Base-by-base conservation (phyloP, 257 asterid species). In the Hygrophila difformis region DNA sequence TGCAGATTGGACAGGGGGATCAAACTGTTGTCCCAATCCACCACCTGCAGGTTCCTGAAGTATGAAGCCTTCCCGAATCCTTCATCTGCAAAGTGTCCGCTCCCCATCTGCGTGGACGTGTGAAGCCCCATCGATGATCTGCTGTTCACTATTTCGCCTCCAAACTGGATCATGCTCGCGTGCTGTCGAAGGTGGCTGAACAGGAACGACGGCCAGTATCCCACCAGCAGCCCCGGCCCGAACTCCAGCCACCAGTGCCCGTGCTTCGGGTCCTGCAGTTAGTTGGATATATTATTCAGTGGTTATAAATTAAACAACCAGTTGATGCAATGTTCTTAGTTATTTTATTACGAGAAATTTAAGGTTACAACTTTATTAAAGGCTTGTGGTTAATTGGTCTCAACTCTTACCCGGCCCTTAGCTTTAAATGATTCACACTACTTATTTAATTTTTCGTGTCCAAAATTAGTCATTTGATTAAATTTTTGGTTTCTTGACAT, bases 191-290 rank as follows among this genome's bases (percentile, higher is more conserved):
- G 43, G 61, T 87, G 97, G 34, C 79, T 77, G 55, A 87, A 87
- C 62, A 87, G 56, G 62, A 59, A 57, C 4, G 85, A 67, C 1
- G 97, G 97, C 97, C 97, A 87, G 61, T 87, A 87, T 31, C 97
- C 97, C 0, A 87, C 82, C 8, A 87, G 77, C 2, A 87, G 49
- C 0, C 97, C 97, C 3, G 77, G 45, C 10, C 97, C 97, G 36
- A 87, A 80, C 48, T 87, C 87, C 0, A 87, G 83, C 97, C 97
- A 87, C 97, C 97, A 87, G 17, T 87, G 89, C n/a, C 97, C 97
- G 56, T 87, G 97, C 44, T 83, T 82, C 5, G 97, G 97, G 53
- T 87, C 97, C 96, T 87, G 64, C 34, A 24, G 31, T 3, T 3
- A 24, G 31, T 24, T 24, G 31, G 3, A 3, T 8, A 24, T 24